Percentiles rank a stretch among this genome's conserved stretches.
Conservation (phyloP, 2,329 filamentous ascomycete genomes). For the Aspergillus bombycis region DNA sequence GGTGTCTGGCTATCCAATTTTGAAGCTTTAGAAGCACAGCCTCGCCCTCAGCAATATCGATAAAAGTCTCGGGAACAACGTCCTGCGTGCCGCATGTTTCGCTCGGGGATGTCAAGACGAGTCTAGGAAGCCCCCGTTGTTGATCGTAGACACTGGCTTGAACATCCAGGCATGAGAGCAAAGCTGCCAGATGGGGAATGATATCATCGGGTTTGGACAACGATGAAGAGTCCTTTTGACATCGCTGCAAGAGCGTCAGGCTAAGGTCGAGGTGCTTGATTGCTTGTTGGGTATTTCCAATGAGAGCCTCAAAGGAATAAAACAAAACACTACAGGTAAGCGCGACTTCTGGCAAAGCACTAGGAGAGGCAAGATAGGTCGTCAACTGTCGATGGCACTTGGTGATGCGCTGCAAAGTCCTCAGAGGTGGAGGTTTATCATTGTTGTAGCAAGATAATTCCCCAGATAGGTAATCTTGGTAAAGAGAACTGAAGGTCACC, state of each 20-base stretch:
- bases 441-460: not conserved
- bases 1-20: slow-evolving; percentile 27
- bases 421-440: not conserved
- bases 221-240: slow-evolving; percentile 4
- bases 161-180: slow-evolving; percentile 25
- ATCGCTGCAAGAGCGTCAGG: slow-evolving; percentile 23
- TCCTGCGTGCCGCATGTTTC: not conserved
- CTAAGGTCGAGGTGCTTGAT: slow-evolving; percentile 31
- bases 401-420: slow-evolving; percentile 20
- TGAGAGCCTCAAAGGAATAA: slow-evolving; percentile 28
- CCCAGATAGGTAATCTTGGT: slow-evolving; percentile 17
- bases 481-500: slow-evolving; percentile 24
- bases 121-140: slow-evolving; percentile 11
- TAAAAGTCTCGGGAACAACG: slow-evolving; percentile 7
- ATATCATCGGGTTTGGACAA: slow-evolving; percentile 14
- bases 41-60: slow-evolving; percentile 17
- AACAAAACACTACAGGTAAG: slow-evolving; percentile 32
- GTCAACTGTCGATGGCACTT: slow-evolving; percentile 30
- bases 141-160: slow-evolving; percentile 27
- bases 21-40: slow-evolving; percentile 22
- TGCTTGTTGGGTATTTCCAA: slow-evolving; percentile 24
- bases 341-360: slow-evolving; percentile 24
- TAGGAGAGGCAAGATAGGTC: slow-evolving; percentile 20
- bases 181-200: slow-evolving; percentile 16
- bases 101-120: slow-evolving; percentile 11